phyloP scores from a whole-genome alignment of 331 rosid species.

The Cydonia oblonga region DNA sequence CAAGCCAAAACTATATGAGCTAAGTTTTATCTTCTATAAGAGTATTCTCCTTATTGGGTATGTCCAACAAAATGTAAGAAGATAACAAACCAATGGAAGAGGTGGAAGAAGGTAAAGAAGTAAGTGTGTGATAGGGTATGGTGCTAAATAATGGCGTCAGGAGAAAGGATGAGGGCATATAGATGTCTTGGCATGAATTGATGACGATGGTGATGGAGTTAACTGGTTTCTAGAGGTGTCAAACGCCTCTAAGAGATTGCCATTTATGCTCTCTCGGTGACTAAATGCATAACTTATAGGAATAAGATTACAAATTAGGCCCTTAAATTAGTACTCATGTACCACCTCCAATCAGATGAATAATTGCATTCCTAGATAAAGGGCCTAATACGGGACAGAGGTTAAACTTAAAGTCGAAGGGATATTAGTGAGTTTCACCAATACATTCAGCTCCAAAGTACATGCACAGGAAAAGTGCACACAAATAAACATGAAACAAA shows the following conservation, averaged over 20 bases:
- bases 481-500: neutral
- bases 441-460: neutral
- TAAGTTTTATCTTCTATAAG: too few relatives aligned
- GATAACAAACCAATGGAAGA: neutral
- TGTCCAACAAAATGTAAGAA: neutral
- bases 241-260: neutral
- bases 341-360: neutral
- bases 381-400: neutral
- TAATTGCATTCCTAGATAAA: neutral
- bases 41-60: neutral
- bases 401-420: neutral
- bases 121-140: neutral
- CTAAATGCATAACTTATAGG: neutral
- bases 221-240: neutral
- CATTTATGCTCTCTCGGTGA: neutral
- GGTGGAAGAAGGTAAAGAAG: neutral
- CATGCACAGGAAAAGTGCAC: neutral
- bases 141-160: neutral
- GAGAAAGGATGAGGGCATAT: neutral
- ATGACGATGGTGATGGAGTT: neutral
- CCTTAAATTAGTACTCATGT: neutral
- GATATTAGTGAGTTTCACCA: neutral
- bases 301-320: neutral
- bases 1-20: too few relatives aligned
- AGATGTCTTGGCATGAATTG: neutral